These are phyloP conservation scores for Fusarium mundagurra DNA, from an alignment of 2,329 filamentous ascomycete genomes.

Conservation along the genomic window DNA sequence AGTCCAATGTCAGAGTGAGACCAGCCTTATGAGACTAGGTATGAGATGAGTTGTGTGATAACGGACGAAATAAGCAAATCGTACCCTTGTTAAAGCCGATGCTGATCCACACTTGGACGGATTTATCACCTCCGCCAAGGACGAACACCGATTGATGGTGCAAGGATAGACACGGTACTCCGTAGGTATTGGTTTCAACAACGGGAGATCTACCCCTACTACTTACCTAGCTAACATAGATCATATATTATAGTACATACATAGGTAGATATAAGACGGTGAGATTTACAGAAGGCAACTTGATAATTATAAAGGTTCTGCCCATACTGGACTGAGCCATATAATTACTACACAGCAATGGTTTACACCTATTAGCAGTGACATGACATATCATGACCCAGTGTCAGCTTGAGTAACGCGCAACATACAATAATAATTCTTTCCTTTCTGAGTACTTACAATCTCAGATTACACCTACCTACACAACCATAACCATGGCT, in stretches of 20 bases:
- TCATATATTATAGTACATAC: neutral
- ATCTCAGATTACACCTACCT: neutral
- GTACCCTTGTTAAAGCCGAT: conserved; percentile 1
- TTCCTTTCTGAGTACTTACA: neutral
- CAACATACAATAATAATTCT: neutral
- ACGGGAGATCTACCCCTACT: neutral
- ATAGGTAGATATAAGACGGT: neutral
- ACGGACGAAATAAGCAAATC: neutral
- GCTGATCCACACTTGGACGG: neutral
- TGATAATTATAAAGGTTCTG: neutral
- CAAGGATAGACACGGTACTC: neutral
- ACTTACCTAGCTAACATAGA: neutral
- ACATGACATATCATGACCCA: neutral
- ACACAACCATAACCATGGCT: conserved; percentile 27
- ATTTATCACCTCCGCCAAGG: neutral
- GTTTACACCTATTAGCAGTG: neutral
- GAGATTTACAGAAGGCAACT: neutral
- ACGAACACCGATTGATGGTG: neutral
- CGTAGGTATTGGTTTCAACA: neutral
- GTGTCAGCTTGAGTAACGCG: neutral
- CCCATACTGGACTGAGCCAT: neutral
- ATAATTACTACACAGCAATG: neutral
- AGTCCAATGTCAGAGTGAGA: conserved; percentile 26
- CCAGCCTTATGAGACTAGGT: conserved; percentile 8
- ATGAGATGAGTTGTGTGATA: neutral